Evolutionary conservation across 1,284 basidiomycete genomes (phyloP).

Genomic region (Rhodotorula sp.): DNA sequence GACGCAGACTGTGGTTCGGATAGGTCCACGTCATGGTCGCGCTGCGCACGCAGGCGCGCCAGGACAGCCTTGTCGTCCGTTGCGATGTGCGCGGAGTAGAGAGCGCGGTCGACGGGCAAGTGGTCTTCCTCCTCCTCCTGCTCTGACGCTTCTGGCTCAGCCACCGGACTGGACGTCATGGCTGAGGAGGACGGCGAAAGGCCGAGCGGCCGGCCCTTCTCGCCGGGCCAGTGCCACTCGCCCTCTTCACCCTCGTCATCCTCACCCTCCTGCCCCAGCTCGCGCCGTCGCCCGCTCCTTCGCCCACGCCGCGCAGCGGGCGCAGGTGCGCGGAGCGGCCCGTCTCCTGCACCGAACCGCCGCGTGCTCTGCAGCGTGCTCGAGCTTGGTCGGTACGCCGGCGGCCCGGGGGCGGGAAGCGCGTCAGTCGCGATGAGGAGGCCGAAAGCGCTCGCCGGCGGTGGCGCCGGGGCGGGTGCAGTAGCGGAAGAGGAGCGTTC

Average conservation of each 20-base stretch:
- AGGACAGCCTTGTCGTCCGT: slow-evolving; percentile 43
- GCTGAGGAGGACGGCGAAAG: background rate
- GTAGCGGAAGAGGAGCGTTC: background rate
- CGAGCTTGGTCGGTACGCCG: slow-evolving; percentile 33
- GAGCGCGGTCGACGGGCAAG: slow-evolving; percentile 20
- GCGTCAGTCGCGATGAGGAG: slow-evolving; percentile 19
- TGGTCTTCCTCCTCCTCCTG: background rate
- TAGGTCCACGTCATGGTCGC: background rate
- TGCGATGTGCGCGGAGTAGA: slow-evolving; percentile 36
- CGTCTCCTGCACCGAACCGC: slow-evolving; percentile 12
- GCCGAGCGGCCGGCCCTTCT: slow-evolving; percentile 23
- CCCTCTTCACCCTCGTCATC: slow-evolving; percentile 1
- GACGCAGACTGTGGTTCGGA: too few species aligned
- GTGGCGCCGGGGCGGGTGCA: background rate
- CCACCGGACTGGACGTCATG: background rate
- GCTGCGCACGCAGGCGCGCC: slow-evolving; percentile 18
- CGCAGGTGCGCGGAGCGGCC: background rate
- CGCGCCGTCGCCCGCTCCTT: background rate
- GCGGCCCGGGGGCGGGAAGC: slow-evolving; percentile 36
- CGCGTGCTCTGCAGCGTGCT: slow-evolving; percentile 26
- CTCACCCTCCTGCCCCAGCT: background rate
- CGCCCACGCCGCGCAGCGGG: background rate
- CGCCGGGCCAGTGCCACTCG: slow-evolving; percentile 40
- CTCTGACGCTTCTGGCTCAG: background rate
- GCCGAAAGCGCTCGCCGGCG: slow-evolving; percentile 3